These are phyloP conservation scores for Arachnomyces sp. DNA, from an alignment of 2,329 filamentous ascomycete genomes.

Conservation along the genomic window DNA sequence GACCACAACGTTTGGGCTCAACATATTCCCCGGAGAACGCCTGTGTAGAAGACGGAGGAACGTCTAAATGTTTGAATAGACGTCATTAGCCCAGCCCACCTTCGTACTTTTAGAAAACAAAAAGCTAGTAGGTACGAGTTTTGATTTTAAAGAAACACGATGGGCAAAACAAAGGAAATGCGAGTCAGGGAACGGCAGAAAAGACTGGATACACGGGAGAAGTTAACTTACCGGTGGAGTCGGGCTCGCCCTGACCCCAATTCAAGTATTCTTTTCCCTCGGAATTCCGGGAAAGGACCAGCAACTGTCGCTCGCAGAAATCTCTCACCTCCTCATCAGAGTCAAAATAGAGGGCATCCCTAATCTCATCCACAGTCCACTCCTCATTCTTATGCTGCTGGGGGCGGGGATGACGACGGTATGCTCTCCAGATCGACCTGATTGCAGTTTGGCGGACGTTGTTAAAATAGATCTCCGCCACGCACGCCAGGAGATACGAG, in stretches of 20 bases:
- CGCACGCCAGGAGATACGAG: constrained; percentile 58
- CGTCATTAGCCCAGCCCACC: no score
- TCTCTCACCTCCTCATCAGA: constrained; percentile 44
- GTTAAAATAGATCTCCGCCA: constrained; percentile 57
- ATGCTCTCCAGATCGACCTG: constrained; percentile 48
- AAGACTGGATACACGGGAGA: constrained; percentile 13
- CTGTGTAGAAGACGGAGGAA: constrained; percentile 42
- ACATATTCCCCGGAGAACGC: constrained; percentile 48
- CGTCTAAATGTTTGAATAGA: constrained; percentile 28
- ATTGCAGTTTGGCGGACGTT: constrained; percentile 50
- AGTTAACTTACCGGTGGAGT: constrained; percentile 39
- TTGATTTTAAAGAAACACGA: constrained; percentile 9
- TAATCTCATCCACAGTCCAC: constrained; percentile 50
- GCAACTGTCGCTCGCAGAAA: constrained; percentile 48
- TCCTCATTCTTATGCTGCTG: constrained; percentile 45
- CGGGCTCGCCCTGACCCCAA: constrained; percentile 38
- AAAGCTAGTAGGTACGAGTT: constrained; percentile 1
- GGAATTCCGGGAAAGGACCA: constrained; percentile 41
- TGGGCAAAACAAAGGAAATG: background rate
- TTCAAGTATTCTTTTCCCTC: constrained; percentile 46
- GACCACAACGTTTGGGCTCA: constrained; percentile 50
- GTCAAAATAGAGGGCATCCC: constrained; percentile 49
- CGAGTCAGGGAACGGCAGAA: constrained; percentile 9
- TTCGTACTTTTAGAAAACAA: no score
- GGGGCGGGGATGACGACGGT: constrained; percentile 42